Base-by-base conservation (phyloP, 202 grass and related monocot species). In the Brachypodium distachyon region DNA sequence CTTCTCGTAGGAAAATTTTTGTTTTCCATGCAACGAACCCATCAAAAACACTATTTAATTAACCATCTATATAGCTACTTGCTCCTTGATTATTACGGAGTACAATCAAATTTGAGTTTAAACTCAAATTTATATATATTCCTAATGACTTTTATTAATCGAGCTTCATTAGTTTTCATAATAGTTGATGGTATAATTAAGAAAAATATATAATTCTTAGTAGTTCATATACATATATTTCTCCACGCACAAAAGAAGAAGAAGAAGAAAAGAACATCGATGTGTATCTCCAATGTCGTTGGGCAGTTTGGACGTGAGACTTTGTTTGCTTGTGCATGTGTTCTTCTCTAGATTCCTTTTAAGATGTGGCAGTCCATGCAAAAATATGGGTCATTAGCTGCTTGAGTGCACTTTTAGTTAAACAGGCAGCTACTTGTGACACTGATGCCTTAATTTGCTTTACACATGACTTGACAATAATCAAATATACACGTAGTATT, bases 351-450 rank as follows among this genome's bases (percentile, higher is more conserved):
- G 86, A 84, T 84, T 76, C 86, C 17, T 66, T 80, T 66, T 33
- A 6, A 18, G 70, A 71, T 47, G 77, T 12, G 62, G 61, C 41
- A 55, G 28, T 57, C n/a, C n/a, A 23, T 22, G 63, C 66, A 70
- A 67, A 81, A 72, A 58, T 46, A 67, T 52, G n/a, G 8, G 22
- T 85, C 77, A 67, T 81, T 68, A 64, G 77, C 64, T 77, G 58
- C 46, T 83, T 44, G 72, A 74, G 72, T 73, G 50, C 68, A 70
- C 77, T 81, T 72, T 80, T 76, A 87, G 88, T 83, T 86, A 70
- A 73, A 75, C 44, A 37, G 69, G 72, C 8, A 71, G 49, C 78
- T 57, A 78, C 70, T 61, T 79, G 81, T 58, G 74, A 67, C 63
- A 21, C 12, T 43, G 63, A 82, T 77, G 22, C 8, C 29, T 62